Base-by-base conservation (phyloP, 1,284 basidiomycete species). In the Cryptococcus sp. region DNA sequence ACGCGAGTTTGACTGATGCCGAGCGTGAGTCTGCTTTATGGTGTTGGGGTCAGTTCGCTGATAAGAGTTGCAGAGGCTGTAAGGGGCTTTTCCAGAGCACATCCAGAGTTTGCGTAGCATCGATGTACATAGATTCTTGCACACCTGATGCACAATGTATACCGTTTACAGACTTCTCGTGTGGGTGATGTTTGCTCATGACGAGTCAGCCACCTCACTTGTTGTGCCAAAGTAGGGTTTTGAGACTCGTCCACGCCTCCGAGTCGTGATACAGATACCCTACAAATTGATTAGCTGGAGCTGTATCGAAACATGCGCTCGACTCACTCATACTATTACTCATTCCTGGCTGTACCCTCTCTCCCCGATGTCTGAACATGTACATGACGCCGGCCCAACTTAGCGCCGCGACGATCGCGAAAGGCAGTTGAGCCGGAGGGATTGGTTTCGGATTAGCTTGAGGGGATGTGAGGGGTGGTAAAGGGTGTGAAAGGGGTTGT, bases 381-480 rank as follows among this genome's bases (percentile, higher is more conserved):
- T 89, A 99, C 95, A 99, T 98, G 48, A 96, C 93, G n/a, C 87
- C 83, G 40, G 92, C 95, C 95, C 95, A 99, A 39, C 88, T 86
- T 34, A 97, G 65, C 0, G 94, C 91, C 3, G 95, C 91, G 68
- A 97, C 93, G 37, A 89, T 74, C 2, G 90, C 86, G 79, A 97
- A 98, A 70, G 91, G 87, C 25, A 83, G 81, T 43, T 88, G 81
- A 69, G 93, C 85, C 3, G 92, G 91, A 4, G 92, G 91, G 46
- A 91, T 76, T 3, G 91, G 89, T 68, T 84, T 85, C 29, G 77
- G 77, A 61, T 78, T 79, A 26, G 72, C 71, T 45, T 63, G 66
- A 3, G 68, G 63, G 19, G 70, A 69, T 2, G 67, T 73, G 46
- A 78, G 64, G 13, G 68, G 50, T 16, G 75, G 73, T 13, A 75